Evolutionary conservation across 2,329 filamentous ascomycete genomes (phyloP), one percentile per base, ranked within the genome.

Genomic region (Aspergillus sp.): DNA sequence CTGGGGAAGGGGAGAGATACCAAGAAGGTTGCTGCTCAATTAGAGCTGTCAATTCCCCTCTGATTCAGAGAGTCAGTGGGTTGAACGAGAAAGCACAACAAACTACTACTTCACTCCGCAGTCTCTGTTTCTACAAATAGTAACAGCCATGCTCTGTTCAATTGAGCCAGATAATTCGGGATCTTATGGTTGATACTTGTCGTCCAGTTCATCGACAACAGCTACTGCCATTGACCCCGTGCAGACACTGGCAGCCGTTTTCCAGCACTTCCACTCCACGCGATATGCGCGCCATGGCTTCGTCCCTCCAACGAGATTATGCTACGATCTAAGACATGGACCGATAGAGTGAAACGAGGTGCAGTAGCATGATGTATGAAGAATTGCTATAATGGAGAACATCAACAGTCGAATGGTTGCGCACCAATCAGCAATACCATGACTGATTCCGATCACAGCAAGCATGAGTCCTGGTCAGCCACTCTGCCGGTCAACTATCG

Each of bases 281-380:
- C 21, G 44, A 30, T 15, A 25, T 30, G 25, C 47, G 47, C 41
- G 25, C 25, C 47, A 17, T 30, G 15, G 25, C 15, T n/a, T 36
- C 25, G n/a, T 44, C 11, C 11, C 25, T 58, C 49, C 54, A 50
- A 50, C 27, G n/a, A 27, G 47, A 50, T 50, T 50, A n/a, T 50
- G 47, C 25, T 30, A 27, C 47, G 25, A 50, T 50, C 47, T 50
- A 50, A 50, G 47, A 50, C 47, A 50, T 30, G 47, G 32, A 17
- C 25, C 25, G 15, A 44, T 17, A n/a, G 7, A 32, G 25, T 50
- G 15, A 27, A 30, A 30, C 15, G 25, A 13, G 47, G 25, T 50
- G 47, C 47, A 50, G 47, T 50, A 50, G 25, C 47, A 50, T n/a
- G 44, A 50, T 50, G 47, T 50, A 50, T 50, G 25, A n/a, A 21